Conservation (phyloP, 2,329 filamentous ascomycete genomes). For the Paracorniculantispora psalliotae region DNA sequence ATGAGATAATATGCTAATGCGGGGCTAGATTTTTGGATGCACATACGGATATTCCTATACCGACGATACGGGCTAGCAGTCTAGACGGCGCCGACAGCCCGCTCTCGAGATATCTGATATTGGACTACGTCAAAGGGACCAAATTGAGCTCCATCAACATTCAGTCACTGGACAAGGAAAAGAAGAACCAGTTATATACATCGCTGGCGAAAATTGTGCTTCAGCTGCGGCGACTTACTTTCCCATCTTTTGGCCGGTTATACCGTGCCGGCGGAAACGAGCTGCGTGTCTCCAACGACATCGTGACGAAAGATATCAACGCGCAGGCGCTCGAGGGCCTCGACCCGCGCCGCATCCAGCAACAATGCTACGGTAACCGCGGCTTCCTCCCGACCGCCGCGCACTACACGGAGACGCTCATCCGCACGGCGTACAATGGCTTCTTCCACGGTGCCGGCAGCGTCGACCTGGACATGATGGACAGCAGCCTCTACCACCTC, state of each 20-base stretch:
- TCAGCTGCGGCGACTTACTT: conserved; percentile 17
- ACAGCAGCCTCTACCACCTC: conserved; percentile 21
- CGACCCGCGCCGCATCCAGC: conserved; percentile 17
- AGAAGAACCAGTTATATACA: background rate
- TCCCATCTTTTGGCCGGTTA: conserved; percentile 17
- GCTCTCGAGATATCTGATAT: conserved; percentile 17
- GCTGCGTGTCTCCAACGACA: conserved; percentile 14
- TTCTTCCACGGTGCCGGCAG: conserved; percentile 18
- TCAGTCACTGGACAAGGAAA: background rate
- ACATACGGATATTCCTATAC: conserved; percentile 16
- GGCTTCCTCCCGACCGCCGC: conserved; percentile 18
- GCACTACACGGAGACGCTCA: conserved; percentile 21
- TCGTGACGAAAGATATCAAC: conserved; percentile 21
- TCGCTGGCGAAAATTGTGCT: conserved; percentile 13
- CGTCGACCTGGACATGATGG: conserved; percentile 18
- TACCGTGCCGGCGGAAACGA: background rate
- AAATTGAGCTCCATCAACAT: conserved; percentile 6
- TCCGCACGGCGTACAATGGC: conserved; percentile 22
- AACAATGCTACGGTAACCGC: conserved; percentile 10
- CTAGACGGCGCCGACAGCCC: background rate
- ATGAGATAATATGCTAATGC: background rate
- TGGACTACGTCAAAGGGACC: conserved; percentile 18
- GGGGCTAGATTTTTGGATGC: conserved; percentile 14
- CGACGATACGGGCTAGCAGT: conserved; percentile 13
- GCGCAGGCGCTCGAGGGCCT: conserved; percentile 22